Evolutionary conservation across 2,329 filamentous ascomycete genomes (phyloP).

Genomic region (Xylariaceae sp.): DNA sequence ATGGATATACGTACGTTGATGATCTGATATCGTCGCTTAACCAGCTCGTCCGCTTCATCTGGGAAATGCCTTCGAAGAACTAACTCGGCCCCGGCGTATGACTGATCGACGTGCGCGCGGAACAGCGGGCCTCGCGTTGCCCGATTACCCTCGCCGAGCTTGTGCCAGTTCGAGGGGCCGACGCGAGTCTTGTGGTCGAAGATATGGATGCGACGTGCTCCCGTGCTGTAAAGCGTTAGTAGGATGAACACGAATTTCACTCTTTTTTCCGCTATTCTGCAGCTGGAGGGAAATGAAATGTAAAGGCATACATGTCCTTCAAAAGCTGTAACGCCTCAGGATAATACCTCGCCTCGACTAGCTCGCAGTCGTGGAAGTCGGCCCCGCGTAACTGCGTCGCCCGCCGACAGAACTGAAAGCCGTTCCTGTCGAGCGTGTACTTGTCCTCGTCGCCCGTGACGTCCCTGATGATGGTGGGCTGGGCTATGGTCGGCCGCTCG

Average conservation of each 20-base stretch:
- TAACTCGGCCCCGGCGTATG: slow-evolving; percentile 48
- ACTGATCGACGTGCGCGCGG: slow-evolving; percentile 47
- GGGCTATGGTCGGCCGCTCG: slow-evolving; percentile 49
- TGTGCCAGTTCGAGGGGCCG: slow-evolving; percentile 64
- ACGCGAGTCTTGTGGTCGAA: slow-evolving; percentile 77
- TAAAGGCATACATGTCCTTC: slow-evolving; percentile 53
- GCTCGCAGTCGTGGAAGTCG: slow-evolving; percentile 59
- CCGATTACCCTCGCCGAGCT: slow-evolving; percentile 68
- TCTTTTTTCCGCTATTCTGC: slow-evolving; percentile 13
- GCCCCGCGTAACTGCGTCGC: slow-evolving; percentile 37
- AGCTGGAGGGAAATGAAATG: slow-evolving; percentile 52
- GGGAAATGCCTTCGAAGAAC: slow-evolving; percentile 44
- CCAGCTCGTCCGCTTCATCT: slow-evolving; percentile 44
- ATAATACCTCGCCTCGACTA: slow-evolving; percentile 71
- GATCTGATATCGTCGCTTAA: slow-evolving; percentile 44
- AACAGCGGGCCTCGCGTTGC: slow-evolving; percentile 41
- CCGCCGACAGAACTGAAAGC: slow-evolving; percentile 49
- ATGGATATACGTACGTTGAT: slow-evolving; percentile 35
- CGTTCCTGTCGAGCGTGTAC: slow-evolving; percentile 51
- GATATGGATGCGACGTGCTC: slow-evolving; percentile 65
- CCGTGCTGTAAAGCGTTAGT: slow-evolving; percentile 55
- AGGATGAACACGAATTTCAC: not conserved
- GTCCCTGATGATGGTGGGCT: slow-evolving; percentile 54
- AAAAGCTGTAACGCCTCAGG: slow-evolving; percentile 72
- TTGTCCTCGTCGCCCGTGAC: slow-evolving; percentile 48